Percentiles rank a stretch among this genome's conserved stretches.
Conservation (phyloP, 176 grass and related monocot species). For the Avena eriantha region DNA sequence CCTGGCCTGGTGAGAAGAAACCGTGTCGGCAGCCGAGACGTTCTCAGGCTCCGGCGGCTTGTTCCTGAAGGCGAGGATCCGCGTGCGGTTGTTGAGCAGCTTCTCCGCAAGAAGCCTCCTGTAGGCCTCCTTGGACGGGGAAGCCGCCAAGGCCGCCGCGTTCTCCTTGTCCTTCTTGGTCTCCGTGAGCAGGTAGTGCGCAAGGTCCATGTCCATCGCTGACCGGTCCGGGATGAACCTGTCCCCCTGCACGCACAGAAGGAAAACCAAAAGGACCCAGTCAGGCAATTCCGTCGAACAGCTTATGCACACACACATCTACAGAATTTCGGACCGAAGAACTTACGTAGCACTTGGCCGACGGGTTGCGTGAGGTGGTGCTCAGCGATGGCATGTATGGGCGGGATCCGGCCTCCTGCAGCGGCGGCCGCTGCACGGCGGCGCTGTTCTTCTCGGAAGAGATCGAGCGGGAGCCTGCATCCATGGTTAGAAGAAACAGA, state of each 20-base stretch:
- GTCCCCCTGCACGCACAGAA: conserved; percentile 50
- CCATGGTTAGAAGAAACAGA: conserved; percentile 56
- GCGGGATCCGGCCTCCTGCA: conserved; percentile 57
- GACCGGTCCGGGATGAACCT: conserved; percentile 75
- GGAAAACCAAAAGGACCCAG: not conserved
- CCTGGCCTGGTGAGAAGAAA: conserved; percentile 51
- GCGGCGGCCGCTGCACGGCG: conserved; percentile 43
- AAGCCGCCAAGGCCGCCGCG: conserved; percentile 27
- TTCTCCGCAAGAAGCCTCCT: conserved; percentile 73
- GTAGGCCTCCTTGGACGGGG: conserved; percentile 66
- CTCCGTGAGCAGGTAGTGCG: conserved; percentile 72
- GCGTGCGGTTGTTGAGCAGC: conserved; percentile 67
- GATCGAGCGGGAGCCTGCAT: conserved; percentile 55
- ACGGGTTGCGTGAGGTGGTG: conserved; percentile 52
- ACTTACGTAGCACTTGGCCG: conserved; percentile 62
- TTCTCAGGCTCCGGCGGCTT: conserved; percentile 65
- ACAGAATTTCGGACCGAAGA: not conserved
- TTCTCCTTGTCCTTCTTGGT: conserved; percentile 75
- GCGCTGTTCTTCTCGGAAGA: conserved; percentile 53
- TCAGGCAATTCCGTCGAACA: conserved; percentile 48
- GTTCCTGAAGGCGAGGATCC: conserved; percentile 75
- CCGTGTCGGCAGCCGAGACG: conserved; percentile 22
- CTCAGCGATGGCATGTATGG: conserved; percentile 63
- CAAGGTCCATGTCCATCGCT: conserved; percentile 77
- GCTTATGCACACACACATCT: not conserved